phyloP scores from a whole-genome alignment of 2,329 filamentous ascomycete species.

The Sclerotinia nivalis region DNA sequence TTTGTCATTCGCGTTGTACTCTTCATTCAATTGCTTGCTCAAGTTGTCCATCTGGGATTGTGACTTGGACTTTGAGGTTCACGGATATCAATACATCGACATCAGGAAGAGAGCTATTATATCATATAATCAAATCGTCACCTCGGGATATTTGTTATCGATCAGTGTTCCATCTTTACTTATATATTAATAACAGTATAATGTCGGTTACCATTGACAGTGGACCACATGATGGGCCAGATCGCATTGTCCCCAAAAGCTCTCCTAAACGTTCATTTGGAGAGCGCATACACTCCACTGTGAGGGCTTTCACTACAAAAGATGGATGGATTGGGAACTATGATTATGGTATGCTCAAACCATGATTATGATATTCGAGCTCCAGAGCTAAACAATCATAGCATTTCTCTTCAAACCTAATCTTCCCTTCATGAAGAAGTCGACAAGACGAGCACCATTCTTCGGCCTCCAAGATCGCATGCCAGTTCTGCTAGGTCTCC shows the following conservation, averaged over 20 bases:
- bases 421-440: constrained; percentile 75
- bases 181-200: background rate
- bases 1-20: background rate
- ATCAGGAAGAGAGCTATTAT: background rate
- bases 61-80: background rate
- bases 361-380: constrained; percentile 17
- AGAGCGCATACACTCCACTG: constrained; percentile 45
- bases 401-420: constrained; percentile 73
- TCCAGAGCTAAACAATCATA: constrained; percentile 24
- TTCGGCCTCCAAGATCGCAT: constrained; percentile 81
- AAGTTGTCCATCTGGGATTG: background rate
- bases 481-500: constrained; percentile 70
- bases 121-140: background rate
- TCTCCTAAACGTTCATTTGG: constrained; percentile 45
- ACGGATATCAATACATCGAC: background rate
- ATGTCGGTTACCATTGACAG: constrained; percentile 37
- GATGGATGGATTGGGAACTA: constrained; percentile 80
- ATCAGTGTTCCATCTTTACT: background rate
- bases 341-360: constrained; percentile 67
- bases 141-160: background rate
- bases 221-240: constrained; percentile 42
- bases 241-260: constrained; percentile 47
- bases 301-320: constrained; percentile 52
- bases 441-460: constrained; percentile 65
- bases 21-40: background rate